Conservation (phyloP, 2,329 filamentous ascomycete genomes). For the Aspergillus fumigatiaffinis region DNA sequence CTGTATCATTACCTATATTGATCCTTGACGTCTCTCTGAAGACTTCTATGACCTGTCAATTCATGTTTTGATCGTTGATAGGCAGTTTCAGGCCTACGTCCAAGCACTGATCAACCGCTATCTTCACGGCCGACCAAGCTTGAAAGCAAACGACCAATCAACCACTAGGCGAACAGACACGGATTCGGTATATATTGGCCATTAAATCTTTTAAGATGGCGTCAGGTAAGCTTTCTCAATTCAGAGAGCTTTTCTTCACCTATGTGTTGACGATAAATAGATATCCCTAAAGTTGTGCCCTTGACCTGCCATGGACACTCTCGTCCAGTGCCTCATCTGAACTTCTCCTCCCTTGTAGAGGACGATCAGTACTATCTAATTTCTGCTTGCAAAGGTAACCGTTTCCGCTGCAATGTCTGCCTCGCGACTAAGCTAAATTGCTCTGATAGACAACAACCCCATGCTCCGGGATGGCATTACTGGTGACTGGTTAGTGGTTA, state of each 20-base stretch:
- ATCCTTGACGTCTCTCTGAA: slow-evolving; percentile 12
- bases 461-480: slow-evolving; percentile 97
- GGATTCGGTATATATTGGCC: not conserved
- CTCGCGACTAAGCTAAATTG: slow-evolving; percentile 3
- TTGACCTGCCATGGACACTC: slow-evolving; percentile 94
- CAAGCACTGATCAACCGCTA: not conserved
- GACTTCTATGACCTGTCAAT: slow-evolving; percentile 8
- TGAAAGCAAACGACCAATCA: slow-evolving; percentile 1
- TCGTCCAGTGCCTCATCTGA: slow-evolving; percentile 83
- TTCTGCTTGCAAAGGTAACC: slow-evolving; percentile 79
- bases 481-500: slow-evolving; percentile 71
- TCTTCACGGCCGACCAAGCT: slow-evolving; percentile 16
- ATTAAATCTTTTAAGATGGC: slow-evolving; percentile 14
- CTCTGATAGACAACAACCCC: slow-evolving; percentile 76
- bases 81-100: not conserved
- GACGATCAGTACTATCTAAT: slow-evolving; percentile 87
- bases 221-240: slow-evolving; percentile 16
- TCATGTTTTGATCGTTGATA: slow-evolving; percentile 7
- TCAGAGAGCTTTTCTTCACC: not conserved
- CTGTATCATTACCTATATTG: slow-evolving; percentile 27
- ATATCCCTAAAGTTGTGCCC: slow-evolving; percentile 65
- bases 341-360: slow-evolving; percentile 79
- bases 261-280: slow-evolving; percentile 20
- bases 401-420: not conserved
- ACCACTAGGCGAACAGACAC: not conserved